Percentiles rank a stretch among this genome's conserved stretches.
Conservation (phyloP, 2,329 filamentous ascomycete genomes). For the Penicillium concentricum region DNA sequence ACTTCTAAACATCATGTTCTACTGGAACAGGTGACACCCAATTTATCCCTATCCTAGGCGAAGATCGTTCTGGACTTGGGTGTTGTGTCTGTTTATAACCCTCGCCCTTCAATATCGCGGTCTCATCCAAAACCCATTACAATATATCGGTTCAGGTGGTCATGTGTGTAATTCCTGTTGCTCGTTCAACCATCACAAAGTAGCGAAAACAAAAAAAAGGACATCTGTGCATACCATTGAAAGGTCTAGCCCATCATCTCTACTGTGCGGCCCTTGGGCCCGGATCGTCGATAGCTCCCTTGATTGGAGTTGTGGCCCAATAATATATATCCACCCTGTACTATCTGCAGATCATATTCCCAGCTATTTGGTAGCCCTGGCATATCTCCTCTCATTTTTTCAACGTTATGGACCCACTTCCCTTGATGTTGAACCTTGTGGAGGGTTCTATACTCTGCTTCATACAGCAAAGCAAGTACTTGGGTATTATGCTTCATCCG, state of each 20-base stretch:
- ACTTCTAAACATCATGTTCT: slow-evolving; percentile 2
- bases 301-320: slow-evolving; percentile 20
- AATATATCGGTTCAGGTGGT: background rate
- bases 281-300: slow-evolving; percentile 12
- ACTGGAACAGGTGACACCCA: slow-evolving; percentile 4
- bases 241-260: slow-evolving; percentile 3
- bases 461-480: background rate
- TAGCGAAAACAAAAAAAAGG: background rate
- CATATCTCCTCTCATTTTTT: slow-evolving; percentile 18
- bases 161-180: background rate
- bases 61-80: background rate
- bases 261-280: background rate
- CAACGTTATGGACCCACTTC: slow-evolving; percentile 10
- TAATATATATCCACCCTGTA: slow-evolving; percentile 16
- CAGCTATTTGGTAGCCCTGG: slow-evolving; percentile 21
- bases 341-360: slow-evolving; percentile 18
- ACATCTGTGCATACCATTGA: background rate
- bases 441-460: background rate
- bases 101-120: background rate
- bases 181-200: background rate
- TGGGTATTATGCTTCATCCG: slow-evolving; percentile 2
- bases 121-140: background rate
- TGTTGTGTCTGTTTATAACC: background rate
- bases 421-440: slow-evolving; percentile 2
- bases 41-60: slow-evolving; percentile 2